Percentiles rank a stretch among this genome's conserved stretches.
These are phyloP conservation scores for Fusarium caatingaense DNA, from an alignment of 2,329 filamentous ascomycete genomes.

Conservation along the genomic window DNA sequence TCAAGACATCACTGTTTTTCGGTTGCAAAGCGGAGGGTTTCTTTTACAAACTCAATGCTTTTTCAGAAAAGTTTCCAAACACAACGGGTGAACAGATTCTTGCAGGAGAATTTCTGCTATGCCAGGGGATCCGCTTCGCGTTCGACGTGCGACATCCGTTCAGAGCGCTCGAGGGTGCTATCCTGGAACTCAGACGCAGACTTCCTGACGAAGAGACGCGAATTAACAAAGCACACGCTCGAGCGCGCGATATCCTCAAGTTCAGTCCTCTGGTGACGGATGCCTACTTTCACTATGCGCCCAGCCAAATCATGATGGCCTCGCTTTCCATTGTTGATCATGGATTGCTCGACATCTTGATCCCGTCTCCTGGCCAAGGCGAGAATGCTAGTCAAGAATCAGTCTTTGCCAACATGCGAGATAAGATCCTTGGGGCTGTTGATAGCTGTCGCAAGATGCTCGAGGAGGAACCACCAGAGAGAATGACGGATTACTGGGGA, in stretches of 20 bases:
- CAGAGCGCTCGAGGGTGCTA: constrained; percentile 84
- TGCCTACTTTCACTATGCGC: constrained; percentile 96
- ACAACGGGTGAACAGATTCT: constrained; percentile 85
- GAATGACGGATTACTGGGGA: constrained; percentile 65
- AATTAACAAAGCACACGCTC: constrained; percentile 73
- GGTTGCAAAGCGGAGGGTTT: constrained; percentile 92
- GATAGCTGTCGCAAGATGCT: constrained; percentile 65
- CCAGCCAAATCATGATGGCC: constrained; percentile 91
- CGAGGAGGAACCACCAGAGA: constrained; percentile 66
- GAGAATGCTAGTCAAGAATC: constrained; percentile 43
- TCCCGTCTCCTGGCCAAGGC: constrained; percentile 54
- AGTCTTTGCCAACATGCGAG: constrained; percentile 48
- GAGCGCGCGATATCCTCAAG: constrained; percentile 78
- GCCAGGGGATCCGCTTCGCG: constrained; percentile 91
- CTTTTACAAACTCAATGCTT: constrained; percentile 73
- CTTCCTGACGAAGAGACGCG: constrained; percentile 68
- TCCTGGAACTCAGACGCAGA: constrained; percentile 82
- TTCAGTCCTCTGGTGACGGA: constrained; percentile 88
- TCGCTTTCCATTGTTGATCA: constrained; percentile 81
- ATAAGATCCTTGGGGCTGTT: constrained; percentile 63
- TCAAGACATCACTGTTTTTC: constrained; percentile 92
- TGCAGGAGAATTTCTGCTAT: constrained; percentile 91
- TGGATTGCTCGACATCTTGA: constrained; percentile 64
- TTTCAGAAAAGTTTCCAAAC: constrained; percentile 75
- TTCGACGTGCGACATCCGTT: constrained; percentile 94